Percentiles rank a stretch among this genome's conserved stretches.
Evolutionary conservation across 108 stramenopile species (phyloP).

Genomic region (Skeletonema costatum): DNA sequence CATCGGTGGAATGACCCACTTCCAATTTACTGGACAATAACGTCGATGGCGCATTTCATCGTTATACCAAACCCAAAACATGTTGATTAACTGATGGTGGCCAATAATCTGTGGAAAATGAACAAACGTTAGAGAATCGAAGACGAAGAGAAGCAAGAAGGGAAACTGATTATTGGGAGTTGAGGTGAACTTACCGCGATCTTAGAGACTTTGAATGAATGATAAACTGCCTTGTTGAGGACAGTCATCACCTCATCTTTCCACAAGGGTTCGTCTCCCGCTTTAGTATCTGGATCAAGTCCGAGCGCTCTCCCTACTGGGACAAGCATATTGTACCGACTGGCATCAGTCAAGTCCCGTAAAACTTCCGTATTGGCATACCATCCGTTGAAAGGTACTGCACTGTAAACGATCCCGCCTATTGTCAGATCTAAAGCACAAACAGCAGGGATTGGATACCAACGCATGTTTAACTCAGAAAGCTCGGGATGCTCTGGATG

Average conservation of each 20-base stretch:
- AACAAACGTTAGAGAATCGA: too few species aligned
- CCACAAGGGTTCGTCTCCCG: conserved; percentile 12
- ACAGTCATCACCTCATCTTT: conserved; percentile 21
- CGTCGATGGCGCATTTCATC: conserved; percentile 12
- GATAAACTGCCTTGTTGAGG: conserved; percentile 18
- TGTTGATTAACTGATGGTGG: conserved; percentile 32
- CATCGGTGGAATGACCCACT: conserved; percentile 28
- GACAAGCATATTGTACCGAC: conserved; percentile 13
- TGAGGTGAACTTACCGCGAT: too few species aligned
- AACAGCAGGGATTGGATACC: conserved; percentile 25
- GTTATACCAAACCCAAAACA: conserved; percentile 34
- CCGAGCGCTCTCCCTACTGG: conserved; percentile 23
- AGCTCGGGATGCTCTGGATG: conserved; percentile 19
- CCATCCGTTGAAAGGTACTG: conserved; percentile 50
- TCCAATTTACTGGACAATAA: conserved; percentile 27
- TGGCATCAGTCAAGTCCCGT: conserved; percentile 38
- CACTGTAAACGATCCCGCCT: conserved; percentile 39
- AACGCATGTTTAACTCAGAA: not conserved
- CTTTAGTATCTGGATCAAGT: conserved; percentile 2
- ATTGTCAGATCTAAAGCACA: conserved; percentile 25
- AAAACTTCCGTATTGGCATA: conserved; percentile 33
- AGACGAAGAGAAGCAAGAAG: too few species aligned
- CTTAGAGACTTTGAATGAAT: conserved; percentile 28
- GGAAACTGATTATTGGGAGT: too few species aligned
- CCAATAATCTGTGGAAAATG: too few species aligned